These are phyloP conservation scores for Trypanosoma cruzi DNA, from an alignment of 208 protist species.

Conservation along the genomic window DNA sequence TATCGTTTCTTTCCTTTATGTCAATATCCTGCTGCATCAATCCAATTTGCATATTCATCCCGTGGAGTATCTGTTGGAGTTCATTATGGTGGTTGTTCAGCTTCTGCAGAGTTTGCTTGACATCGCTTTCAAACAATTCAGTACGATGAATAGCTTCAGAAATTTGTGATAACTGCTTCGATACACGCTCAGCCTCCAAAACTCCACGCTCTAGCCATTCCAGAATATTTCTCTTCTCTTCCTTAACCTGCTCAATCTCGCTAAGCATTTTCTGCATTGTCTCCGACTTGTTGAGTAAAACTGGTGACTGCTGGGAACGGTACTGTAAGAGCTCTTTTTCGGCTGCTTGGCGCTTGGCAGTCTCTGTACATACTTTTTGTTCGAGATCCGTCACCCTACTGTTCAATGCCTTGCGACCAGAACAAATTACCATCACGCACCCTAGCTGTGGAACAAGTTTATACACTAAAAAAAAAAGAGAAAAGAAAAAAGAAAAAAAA, in stretches of 20 bases:
- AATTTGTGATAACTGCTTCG: constrained; percentile 3
- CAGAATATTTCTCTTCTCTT: constrained; percentile 21
- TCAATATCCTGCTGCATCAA: constrained; percentile 11
- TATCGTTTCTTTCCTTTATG: neutral
- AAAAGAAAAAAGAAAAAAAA: neutral
- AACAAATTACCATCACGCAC: neutral
- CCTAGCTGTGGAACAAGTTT: neutral
- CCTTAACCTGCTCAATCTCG: constrained; percentile 21
- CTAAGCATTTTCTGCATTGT: neutral
- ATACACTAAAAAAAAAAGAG: constrained; percentile 4
- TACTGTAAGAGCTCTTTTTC: neutral
- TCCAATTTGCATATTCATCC: constrained; percentile 3
- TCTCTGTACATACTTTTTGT: constrained; percentile 9
- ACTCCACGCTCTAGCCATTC: constrained; percentile 29
- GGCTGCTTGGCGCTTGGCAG: neutral
- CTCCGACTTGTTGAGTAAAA: neutral
- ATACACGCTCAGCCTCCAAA: constrained; percentile 29
- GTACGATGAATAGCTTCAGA: constrained; percentile 17
- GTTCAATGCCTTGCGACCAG: neutral
- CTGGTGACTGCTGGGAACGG: neutral
- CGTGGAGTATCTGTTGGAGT: constrained; percentile 10
- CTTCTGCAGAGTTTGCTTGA: constrained; percentile 5
- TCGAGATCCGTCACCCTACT: neutral
- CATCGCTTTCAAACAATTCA: constrained; percentile 3
- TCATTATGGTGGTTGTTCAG: constrained; percentile 6